phyloP scores from a whole-genome alignment of 495 filamentous ascomycete species.

The Immersiella caudata region DNA sequence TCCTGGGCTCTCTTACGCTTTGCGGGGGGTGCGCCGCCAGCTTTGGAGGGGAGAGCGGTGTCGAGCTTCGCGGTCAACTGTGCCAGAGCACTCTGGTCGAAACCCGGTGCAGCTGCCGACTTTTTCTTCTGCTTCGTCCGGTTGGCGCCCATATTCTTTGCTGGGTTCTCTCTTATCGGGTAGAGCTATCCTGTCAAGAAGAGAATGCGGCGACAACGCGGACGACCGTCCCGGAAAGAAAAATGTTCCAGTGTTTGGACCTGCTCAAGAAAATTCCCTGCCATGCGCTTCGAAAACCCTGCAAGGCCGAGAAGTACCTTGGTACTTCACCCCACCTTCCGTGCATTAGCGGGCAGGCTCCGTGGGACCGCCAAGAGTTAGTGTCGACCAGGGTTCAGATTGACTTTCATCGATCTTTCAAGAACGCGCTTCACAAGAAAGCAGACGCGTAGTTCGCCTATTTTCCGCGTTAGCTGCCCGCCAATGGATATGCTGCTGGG shows the following conservation, averaged over 20 bases:
- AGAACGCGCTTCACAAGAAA: background rate
- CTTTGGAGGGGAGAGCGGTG: conserved; percentile 40
- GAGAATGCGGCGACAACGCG: background rate
- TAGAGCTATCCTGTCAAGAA: background rate
- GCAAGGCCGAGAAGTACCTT: background rate
- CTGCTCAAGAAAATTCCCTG: background rate
- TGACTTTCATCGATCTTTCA: background rate
- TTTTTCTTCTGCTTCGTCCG: conserved; percentile 29
- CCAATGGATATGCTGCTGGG: conserved; percentile 1
- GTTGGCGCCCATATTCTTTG: conserved; percentile 30
- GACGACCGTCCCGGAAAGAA: background rate
- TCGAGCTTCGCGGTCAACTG: conserved; percentile 68
- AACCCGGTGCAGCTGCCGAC: conserved; percentile 45
- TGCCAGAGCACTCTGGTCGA: conserved; percentile 64
- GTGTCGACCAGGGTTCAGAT: background rate
- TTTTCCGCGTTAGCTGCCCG: background rate
- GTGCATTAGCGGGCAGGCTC: background rate
- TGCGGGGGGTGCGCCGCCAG: conserved; percentile 40
- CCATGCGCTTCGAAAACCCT: background rate
- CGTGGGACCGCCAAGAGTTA: background rate
- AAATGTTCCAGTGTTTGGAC: background rate
- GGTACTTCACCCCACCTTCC: background rate
- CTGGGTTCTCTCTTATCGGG: background rate
- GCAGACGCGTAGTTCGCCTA: background rate
- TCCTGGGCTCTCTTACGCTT: conserved; percentile 49